Conservation (phyloP, 2,329 filamentous ascomycete species). For the Mollisia scopiformis region DNA sequence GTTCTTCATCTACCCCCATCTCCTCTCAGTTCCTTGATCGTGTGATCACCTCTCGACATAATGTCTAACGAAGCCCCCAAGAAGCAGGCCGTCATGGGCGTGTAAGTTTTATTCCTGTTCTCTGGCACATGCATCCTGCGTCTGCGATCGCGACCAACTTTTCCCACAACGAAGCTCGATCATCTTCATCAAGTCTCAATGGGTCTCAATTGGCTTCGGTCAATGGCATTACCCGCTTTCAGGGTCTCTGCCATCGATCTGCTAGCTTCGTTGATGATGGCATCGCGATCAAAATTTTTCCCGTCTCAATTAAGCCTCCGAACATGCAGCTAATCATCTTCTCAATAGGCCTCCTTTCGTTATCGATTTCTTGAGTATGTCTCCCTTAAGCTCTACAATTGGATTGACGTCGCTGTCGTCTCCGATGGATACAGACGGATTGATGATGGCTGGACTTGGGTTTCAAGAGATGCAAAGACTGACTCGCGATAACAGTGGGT, state of each 20-base stretch:
- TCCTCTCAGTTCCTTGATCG: constrained; percentile 63
- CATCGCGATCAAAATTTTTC: constrained; percentile 24
- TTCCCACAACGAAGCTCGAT: constrained; percentile 23
- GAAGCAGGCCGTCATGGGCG: constrained; percentile 64
- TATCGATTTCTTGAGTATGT: constrained; percentile 99
- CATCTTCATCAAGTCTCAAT: constrained; percentile 29
- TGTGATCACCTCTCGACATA: constrained; percentile 30
- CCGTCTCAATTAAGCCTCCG: constrained; percentile 10
- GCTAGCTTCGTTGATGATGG: constrained; percentile 25
- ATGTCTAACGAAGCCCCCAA: constrained; percentile 55
- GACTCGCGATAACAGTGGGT: constrained; percentile 72
- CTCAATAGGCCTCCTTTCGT: constrained; percentile 75
- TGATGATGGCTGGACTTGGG: constrained; percentile 4
- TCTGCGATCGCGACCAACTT: constrained; percentile 17
- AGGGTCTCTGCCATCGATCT: constrained; percentile 3
- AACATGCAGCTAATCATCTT: constrained; percentile 28
- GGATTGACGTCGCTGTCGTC: constrained; percentile 16
- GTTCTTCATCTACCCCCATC: constrained; percentile 42
- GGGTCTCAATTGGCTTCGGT: constrained; percentile 28
- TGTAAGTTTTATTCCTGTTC: constrained; percentile 53
- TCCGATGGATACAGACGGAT: constrained; percentile 15
- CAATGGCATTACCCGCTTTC: constrained; percentile 21
- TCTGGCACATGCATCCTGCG: constrained; percentile 32
- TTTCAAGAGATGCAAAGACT: constrained; percentile 20
- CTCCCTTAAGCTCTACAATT: constrained; percentile 21